These are phyloP conservation scores for Tetrapyrgos nigripes DNA, from an alignment of 1,284 basidiomycete genomes.

Conservation along the genomic window DNA sequence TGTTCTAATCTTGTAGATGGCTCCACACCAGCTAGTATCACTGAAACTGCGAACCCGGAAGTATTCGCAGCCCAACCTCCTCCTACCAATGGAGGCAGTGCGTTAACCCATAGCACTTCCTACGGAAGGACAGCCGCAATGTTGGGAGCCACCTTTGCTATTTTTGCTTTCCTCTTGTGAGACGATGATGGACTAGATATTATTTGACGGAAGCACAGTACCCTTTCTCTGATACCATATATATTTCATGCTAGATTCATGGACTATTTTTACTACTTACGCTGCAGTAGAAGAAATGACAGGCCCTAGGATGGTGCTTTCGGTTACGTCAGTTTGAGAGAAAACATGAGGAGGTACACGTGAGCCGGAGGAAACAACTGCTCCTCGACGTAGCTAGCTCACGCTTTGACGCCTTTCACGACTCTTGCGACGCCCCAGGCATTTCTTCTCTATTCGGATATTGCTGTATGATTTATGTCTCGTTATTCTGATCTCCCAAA, in stretches of 20 bases:
- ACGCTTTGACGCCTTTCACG: neutral
- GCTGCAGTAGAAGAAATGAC: no score
- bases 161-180: slow-evolving; percentile 12
- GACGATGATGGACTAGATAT: no score
- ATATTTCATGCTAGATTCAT: neutral
- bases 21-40: slow-evolving; percentile 19
- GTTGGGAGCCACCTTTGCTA: slow-evolving; percentile 1
- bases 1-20: slow-evolving; percentile 15
- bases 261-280: neutral
- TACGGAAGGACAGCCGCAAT: slow-evolving; percentile 2
- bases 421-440: neutral
- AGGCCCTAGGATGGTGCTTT: no score
- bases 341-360: no score
- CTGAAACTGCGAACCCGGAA: slow-evolving; percentile 19
- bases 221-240: neutral
- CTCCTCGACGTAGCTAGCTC: no score
- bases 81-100: slow-evolving; percentile 1
- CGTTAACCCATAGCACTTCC: neutral
- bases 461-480: slow-evolving; percentile 6
- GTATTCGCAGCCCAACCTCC: slow-evolving; percentile 14
- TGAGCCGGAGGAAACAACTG: no score
- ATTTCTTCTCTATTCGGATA: neutral
- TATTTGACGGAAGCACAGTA: no score
- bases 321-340: no score
- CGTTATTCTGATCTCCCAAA: slow-evolving; percentile 44